A percentile compares a stretch with the other conserved stretches of the same genome.
These are phyloP conservation scores for Pythium myriotylum DNA, from an alignment of 352 stramenopile genomes.

Conservation along the genomic window DNA sequence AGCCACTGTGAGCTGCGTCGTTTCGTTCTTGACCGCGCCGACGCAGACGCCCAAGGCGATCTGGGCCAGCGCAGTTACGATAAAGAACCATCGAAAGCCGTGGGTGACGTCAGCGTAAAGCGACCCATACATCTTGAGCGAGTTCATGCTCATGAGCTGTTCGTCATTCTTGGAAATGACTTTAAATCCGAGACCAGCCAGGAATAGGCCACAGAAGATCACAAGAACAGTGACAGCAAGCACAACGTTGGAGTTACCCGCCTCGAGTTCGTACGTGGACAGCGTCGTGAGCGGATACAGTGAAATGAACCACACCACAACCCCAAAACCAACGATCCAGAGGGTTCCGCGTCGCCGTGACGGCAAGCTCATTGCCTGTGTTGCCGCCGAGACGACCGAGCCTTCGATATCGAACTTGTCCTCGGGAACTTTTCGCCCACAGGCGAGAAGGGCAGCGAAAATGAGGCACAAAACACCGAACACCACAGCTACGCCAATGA, in stretches of 20 bases:
- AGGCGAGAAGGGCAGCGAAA: slow-evolving; percentile 20
- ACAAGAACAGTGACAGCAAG: slow-evolving; percentile 31
- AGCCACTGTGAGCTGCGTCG: slow-evolving; percentile 35
- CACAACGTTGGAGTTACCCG: slow-evolving; percentile 23
- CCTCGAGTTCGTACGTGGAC: slow-evolving; percentile 38
- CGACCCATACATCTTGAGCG: slow-evolving; percentile 34
- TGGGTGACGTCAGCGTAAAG: slow-evolving; percentile 43
- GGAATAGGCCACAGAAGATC: slow-evolving; percentile 23
- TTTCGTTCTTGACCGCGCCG: slow-evolving; percentile 32
- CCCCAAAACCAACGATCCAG: slow-evolving; percentile 36
- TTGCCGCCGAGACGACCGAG: slow-evolving; percentile 9
- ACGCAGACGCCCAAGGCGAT: slow-evolving; percentile 37
- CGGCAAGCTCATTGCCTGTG: slow-evolving; percentile 7
- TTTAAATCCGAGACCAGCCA: slow-evolving; percentile 18
- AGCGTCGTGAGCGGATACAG: slow-evolving; percentile 45
- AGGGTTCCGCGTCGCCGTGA: slow-evolving; percentile 27
- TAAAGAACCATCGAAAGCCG: slow-evolving; percentile 43
- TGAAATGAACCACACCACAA: slow-evolving; percentile 45
- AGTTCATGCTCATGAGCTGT: slow-evolving; percentile 30
- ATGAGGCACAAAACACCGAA: slow-evolving; percentile 27
- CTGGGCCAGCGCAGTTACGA: slow-evolving; percentile 33
- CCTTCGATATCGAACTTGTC: slow-evolving; percentile 33
- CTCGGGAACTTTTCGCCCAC: slow-evolving; percentile 16
- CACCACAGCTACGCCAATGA: slow-evolving; percentile 31
- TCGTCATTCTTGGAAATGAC: slow-evolving; percentile 30